Evolutionary conservation across 805 yeast species (phyloP), one percentile per base, ranked within the genome.

Genomic region (Kodamaea leandrae): DNA sequence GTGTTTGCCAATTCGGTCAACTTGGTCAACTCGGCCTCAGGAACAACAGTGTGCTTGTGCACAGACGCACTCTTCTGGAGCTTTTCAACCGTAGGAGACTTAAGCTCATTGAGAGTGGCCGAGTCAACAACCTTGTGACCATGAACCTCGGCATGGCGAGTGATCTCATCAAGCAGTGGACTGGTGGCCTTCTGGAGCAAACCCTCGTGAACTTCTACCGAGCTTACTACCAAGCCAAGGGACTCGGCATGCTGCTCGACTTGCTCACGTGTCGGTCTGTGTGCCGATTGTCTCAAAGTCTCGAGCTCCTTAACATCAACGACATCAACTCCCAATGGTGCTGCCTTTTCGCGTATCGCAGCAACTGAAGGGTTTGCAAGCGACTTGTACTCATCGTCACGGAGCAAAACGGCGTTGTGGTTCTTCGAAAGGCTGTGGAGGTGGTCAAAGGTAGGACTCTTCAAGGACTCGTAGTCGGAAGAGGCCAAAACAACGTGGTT

Each of bases 281-380:
- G 13, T 8, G 51, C 54, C 14, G 21, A 18, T 26, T 40, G 43
- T 3, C 33, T 38, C 34, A 57, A 42, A 16, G 29, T 32, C 13
- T 45, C 37, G 36, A 37, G 43, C 20, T 52, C 55, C 2, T 41
- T 39, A n/a, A 36, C 34, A 19, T 46, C 34, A 9, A 57, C 10
- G 12, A 51, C 21, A 6, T 39, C 29, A 17, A 25, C 44, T 6
- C 57, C 63, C n/a, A 46, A 42, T 47, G 28, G 33, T 4, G 46
- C 49, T 2, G 74, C 69, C 37, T 58, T 60, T 20, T 60, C 61
- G 25, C 54, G 54, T 15, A 75, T 45, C 29, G 57, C 62, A 0
- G 60, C 65, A 4, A 55, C 26, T 1, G 64, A 47, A 17, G 68
- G 69, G 10, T 39, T 27, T 7, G 30, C 29, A 25, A 37, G 44